Evolutionary conservation across 2,329 filamentous ascomycete species (phyloP).

Genomic region (Cladorrhinum sp.): DNA sequence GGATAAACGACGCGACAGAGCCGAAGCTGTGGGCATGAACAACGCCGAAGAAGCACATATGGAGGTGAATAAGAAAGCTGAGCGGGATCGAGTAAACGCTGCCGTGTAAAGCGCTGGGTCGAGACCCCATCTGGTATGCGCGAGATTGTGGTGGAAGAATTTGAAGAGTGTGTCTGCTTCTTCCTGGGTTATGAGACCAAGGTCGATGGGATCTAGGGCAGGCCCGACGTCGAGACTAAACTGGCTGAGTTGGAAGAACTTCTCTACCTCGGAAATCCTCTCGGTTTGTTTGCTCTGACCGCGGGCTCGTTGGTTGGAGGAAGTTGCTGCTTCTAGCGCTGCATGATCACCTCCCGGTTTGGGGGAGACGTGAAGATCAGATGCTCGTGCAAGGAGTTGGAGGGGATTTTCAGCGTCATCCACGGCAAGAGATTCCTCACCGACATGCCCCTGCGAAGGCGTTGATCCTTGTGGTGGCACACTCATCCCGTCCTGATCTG

Average conservation of each 20-base stretch:
- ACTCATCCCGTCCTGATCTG: slow-evolving; percentile 32
- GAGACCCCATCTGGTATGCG: slow-evolving; percentile 72
- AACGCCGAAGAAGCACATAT: slow-evolving; percentile 66
- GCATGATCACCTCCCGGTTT: slow-evolving; percentile 26
- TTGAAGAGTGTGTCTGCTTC: slow-evolving; percentile 63
- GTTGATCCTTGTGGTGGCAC: slow-evolving; percentile 25
- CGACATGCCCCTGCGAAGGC: slow-evolving; percentile 28
- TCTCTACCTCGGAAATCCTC: slow-evolving; percentile 51
- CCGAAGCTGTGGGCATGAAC: slow-evolving; percentile 61
- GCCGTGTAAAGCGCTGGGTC: slow-evolving; percentile 65
- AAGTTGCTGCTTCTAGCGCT: slow-evolving; percentile 17
- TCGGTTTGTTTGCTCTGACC: slow-evolving; percentile 32
- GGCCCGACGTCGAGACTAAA: slow-evolving; percentile 61
- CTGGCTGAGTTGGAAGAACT: slow-evolving; percentile 64
- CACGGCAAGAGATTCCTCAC: slow-evolving; percentile 55
- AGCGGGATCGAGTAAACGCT: slow-evolving; percentile 63
- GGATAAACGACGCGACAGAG: slow-evolving; percentile 63
- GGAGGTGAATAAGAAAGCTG: slow-evolving; percentile 69
- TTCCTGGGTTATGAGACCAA: slow-evolving; percentile 64
- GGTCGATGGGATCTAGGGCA: slow-evolving; percentile 65
- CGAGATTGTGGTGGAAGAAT: slow-evolving; percentile 67
- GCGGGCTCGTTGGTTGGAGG: slow-evolving; percentile 19
- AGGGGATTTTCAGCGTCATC: slow-evolving; percentile 75
- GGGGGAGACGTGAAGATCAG: slow-evolving; percentile 60
- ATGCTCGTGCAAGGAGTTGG: slow-evolving; percentile 69